phyloP scores from a whole-genome alignment of 768 basidiomycete genomes.

The Boletus fagicola region DNA sequence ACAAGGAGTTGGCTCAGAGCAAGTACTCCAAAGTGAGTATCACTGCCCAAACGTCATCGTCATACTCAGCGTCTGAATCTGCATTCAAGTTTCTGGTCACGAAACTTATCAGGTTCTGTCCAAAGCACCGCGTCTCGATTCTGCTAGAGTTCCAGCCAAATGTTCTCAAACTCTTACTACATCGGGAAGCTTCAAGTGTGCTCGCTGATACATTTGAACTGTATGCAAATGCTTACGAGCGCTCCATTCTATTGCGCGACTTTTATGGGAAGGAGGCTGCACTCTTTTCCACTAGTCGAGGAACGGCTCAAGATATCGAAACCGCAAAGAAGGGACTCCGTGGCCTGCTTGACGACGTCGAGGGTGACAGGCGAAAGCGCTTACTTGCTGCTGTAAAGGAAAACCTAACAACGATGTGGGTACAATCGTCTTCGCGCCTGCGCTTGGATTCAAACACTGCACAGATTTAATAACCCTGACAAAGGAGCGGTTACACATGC shows the following conservation, averaged over 20 bases:
- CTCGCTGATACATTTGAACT: conserved; percentile 89
- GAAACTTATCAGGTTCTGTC: conserved; percentile 76
- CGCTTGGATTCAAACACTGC: neutral
- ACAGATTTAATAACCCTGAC: conserved; percentile 87
- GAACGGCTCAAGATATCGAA: conserved; percentile 62
- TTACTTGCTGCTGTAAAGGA: conserved; percentile 69
- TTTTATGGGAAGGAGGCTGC: conserved; percentile 89
- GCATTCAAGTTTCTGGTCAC: conserved; percentile 65
- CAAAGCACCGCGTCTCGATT: conserved; percentile 71
- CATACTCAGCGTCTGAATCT: neutral
- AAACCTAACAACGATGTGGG: conserved; percentile 73
- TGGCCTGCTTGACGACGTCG: conserved; percentile 63
- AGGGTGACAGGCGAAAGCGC: conserved; percentile 62
- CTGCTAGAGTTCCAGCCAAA: conserved; percentile 75
- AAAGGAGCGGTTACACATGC: conserved; percentile 87
- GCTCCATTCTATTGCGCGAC: conserved; percentile 74
- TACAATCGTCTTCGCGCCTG: conserved; percentile 1
- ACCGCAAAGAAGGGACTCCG: conserved; percentile 62
- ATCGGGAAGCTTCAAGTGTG: conserved; percentile 79
- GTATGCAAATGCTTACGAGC: conserved; percentile 82
- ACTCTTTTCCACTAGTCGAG: conserved; percentile 58
- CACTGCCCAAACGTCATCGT: neutral
- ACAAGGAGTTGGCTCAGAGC: conserved; percentile 73
- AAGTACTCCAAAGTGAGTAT: conserved; percentile 82
- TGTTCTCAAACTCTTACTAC: conserved; percentile 75